Percentiles rank a stretch among this genome's conserved stretches.
Evolutionary conservation across 2,329 filamentous ascomycete genomes (phyloP).

Genomic region (Septoria petroselini): DNA sequence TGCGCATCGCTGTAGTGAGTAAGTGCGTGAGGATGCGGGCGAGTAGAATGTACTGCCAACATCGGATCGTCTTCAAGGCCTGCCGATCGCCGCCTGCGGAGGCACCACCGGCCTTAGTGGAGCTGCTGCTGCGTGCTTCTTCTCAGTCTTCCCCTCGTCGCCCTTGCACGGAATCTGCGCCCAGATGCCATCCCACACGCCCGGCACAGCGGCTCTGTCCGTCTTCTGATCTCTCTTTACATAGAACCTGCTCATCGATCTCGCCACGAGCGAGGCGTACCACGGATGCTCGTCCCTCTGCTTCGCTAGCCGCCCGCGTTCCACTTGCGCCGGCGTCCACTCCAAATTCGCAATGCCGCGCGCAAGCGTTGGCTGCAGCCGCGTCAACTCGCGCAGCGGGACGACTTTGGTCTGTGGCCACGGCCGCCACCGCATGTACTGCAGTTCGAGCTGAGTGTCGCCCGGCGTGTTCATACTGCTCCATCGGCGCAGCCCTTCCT

Average conservation of each 20-base stretch:
- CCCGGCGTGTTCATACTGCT: slow-evolving; percentile 51
- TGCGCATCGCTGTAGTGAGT: too few relatives aligned
- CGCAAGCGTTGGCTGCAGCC: slow-evolving; percentile 22
- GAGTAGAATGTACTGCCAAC: too few relatives aligned
- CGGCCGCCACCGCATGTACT: slow-evolving; percentile 43
- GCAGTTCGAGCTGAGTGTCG: slow-evolving; percentile 41
- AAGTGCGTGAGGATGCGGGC: too few relatives aligned
- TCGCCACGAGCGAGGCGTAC: too few relatives aligned
- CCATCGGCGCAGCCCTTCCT: slow-evolving; percentile 48
- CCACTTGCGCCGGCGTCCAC: too few relatives aligned
- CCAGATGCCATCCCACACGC: slow-evolving; percentile 35
- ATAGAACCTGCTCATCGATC: slow-evolving; percentile 21
- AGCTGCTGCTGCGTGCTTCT: neutral
- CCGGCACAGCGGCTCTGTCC: slow-evolving; percentile 28
- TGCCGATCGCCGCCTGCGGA: neutral
- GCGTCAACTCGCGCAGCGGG: slow-evolving; percentile 29
- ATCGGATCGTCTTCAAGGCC: neutral
- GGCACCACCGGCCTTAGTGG: slow-evolving; percentile 3
- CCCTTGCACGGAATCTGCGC: slow-evolving; percentile 27
- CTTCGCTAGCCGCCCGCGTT: too few relatives aligned
- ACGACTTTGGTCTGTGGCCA: slow-evolving; percentile 36
- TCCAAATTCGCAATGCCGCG: slow-evolving; percentile 31
- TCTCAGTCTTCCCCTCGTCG: neutral
- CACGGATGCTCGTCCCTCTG: too few relatives aligned
- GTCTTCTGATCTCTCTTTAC: slow-evolving; percentile 25